phyloP scores from a whole-genome alignment of 2,329 filamentous ascomycete species.

The Calonectria naviculata region DNA sequence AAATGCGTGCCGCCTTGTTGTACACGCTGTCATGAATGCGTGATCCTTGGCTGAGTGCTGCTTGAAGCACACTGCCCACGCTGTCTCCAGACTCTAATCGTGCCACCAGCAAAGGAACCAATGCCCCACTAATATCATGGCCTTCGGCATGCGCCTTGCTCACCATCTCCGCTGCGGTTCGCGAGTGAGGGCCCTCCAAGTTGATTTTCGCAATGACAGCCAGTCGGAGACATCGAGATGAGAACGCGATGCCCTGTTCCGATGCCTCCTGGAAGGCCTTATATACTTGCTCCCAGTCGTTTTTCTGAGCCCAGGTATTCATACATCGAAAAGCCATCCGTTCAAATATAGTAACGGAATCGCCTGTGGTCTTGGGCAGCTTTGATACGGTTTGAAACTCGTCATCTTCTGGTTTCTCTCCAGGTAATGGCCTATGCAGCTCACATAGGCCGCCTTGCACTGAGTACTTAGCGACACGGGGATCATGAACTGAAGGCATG shows the following conservation, averaged over 20 bases:
- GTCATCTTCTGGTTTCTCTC: conserved; percentile 18
- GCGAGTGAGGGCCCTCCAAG: conserved; percentile 40
- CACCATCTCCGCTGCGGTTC: conserved; percentile 53
- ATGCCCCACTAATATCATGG: conserved; percentile 53
- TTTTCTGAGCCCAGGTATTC: conserved; percentile 50
- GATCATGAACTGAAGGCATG: conserved; percentile 35
- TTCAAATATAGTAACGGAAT: conserved; percentile 35
- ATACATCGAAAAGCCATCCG: conserved; percentile 46
- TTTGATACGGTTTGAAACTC: conserved; percentile 16
- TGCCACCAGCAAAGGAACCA: conserved; percentile 52
- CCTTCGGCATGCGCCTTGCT: conserved; percentile 51
- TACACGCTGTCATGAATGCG: conserved; percentile 49
- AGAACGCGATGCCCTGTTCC: conserved; percentile 46
- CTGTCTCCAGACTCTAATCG: conserved; percentile 49
- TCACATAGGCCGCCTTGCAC: conserved; percentile 29
- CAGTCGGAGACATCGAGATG: conserved; percentile 56
- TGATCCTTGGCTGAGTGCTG: conserved; percentile 40
- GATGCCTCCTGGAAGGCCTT: conserved; percentile 49
- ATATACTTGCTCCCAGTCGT: conserved; percentile 47
- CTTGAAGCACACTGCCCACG: conserved; percentile 39
- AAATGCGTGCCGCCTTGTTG: conserved; percentile 47
- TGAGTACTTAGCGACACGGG: conserved; percentile 33
- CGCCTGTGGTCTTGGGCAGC: conserved; percentile 31
- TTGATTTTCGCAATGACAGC: conserved; percentile 57
- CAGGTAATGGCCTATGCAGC: conserved; percentile 33